Base-by-base conservation (phyloP, 2,329 filamentous ascomycete genomes). In the Calonectria honghensis region DNA sequence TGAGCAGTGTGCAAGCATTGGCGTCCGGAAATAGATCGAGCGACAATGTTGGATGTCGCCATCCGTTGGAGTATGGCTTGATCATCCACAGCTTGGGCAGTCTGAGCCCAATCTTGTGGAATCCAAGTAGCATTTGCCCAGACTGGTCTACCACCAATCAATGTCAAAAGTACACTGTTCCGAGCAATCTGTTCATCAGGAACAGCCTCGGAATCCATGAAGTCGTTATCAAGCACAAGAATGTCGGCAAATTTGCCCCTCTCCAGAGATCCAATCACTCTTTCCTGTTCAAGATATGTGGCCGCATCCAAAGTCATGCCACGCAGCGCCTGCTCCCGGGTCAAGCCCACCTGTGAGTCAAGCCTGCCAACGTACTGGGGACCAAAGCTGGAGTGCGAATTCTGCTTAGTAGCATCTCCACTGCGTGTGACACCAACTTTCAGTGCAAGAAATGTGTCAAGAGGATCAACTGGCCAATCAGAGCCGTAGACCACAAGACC, bases 391-490 rank as follows among this genome's bases (percentile, higher is more conserved):
- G 80, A 79, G 1, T 78, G 79, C 0, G 80, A 82, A 74, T 80
- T 78, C 14, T 78, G 80, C 50, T 81, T 80, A 18, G 77, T 63
- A 0, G 80, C 77, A 27, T 82, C 80, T 7, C 80, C 80, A 1
- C 76, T 75, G 9, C 80, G 80, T 2, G 80, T 81, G 10, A 82
- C 79, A 4, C 73, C 80, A 0, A 79, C 79, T 39, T 82, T 82
- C 6, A 82, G 70, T 16, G 80, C 80, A 2, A 82, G 79, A 32
- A 80, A 82, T 48, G 79, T 78, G 18, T 82, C 80, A 2, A 81
- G 79, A 14, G 80, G 80, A 50, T 82, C 79, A 65, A 81, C 80
- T 24, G 80, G 80, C 79, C 80, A 82, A 50, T 81, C 80, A 20
- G 79, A 81, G 29, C 80, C 80, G 7, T 81, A 80, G 5, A 80